Conservation (phyloP, 2,329 filamentous ascomycete species). For the Ophiocordyceps australis region DNA sequence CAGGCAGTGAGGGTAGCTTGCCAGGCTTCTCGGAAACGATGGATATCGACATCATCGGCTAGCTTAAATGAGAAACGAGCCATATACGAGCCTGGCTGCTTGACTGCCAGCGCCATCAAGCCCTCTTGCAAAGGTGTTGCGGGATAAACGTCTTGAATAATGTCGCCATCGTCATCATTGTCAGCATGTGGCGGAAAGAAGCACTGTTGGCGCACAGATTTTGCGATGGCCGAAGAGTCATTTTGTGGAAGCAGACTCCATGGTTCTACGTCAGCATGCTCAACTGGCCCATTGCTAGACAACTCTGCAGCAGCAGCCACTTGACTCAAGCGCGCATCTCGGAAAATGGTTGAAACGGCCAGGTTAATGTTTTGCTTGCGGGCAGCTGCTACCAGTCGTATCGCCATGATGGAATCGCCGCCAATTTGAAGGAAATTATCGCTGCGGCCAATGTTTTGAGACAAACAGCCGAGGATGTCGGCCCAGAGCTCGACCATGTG, state of each 20-base stretch:
- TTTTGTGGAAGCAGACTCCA: not conserved
- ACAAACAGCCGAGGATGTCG: conserved; percentile 15
- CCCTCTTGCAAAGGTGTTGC: conserved; percentile 19
- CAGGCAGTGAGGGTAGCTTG: conserved; percentile 1
- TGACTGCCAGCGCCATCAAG: conserved; percentile 14
- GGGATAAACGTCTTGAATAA: conserved; percentile 17
- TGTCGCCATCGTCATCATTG: too few relatives aligned
- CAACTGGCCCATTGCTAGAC: not conserved
- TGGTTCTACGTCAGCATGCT: not conserved
- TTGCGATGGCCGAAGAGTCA: not conserved
- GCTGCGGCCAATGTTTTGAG: conserved; percentile 10
- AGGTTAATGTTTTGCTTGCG: conserved; percentile 1
- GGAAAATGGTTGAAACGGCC: conserved; percentile 6
- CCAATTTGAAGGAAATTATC: conserved; percentile 19
- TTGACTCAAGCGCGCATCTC: conserved; percentile 1
- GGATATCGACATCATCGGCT: conserved; percentile 5
- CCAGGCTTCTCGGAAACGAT: conserved; percentile 11
- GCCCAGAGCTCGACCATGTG: conserved; percentile 15
- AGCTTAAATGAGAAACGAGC: conserved; percentile 9
- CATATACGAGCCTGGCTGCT: conserved; percentile 15
- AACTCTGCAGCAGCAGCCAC: not conserved
- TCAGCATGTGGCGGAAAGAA: not conserved
- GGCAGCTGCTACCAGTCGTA: conserved; percentile 5
- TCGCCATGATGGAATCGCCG: conserved; percentile 21
- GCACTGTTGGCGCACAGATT: too few relatives aligned